Conservation (phyloP, 768 basidiomycete species). For the Dioszegia hungarica region DNA sequence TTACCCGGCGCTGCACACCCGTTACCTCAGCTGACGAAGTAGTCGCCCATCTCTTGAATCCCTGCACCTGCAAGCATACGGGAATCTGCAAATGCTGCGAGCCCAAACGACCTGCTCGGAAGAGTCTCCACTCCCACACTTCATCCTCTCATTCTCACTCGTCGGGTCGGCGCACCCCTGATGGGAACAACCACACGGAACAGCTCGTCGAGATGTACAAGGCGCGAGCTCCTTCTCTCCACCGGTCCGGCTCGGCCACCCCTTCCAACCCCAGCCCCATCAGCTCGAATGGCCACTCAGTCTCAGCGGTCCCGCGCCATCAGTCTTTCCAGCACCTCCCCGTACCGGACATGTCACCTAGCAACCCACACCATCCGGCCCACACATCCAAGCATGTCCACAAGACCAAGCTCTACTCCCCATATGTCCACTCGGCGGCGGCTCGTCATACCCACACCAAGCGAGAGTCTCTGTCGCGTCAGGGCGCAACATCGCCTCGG, state of each 20-base stretch:
- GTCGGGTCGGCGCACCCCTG: background rate
- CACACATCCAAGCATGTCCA: slow-evolving; percentile 46
- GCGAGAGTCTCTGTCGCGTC: slow-evolving; percentile 8
- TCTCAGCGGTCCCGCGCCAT: background rate
- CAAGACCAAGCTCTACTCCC: slow-evolving; percentile 48
- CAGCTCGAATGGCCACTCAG: background rate
- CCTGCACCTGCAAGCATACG: slow-evolving; percentile 45
- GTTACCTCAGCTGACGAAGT: background rate
- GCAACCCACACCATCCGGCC: slow-evolving; percentile 37
- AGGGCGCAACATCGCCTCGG: background rate
- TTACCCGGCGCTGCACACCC: background rate
- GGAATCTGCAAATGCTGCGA: slow-evolving; percentile 49
- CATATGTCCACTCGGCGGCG: slow-evolving; percentile 30
- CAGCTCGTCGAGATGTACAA: slow-evolving; percentile 21
- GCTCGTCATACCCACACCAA: slow-evolving; percentile 19
- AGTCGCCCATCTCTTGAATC: slow-evolving; percentile 41
- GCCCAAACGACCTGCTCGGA: slow-evolving; percentile 18
- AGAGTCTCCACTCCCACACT: background rate
- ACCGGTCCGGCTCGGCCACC: background rate
- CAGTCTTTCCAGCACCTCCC: background rate
- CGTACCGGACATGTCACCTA: background rate
- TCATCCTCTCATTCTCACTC: background rate
- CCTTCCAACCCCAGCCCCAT: background rate
- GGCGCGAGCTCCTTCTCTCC: slow-evolving; percentile 2
- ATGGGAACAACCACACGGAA: slow-evolving; percentile 10